Percentiles rank a stretch among this genome's conserved stretches.
Evolutionary conservation across 2,329 filamentous ascomycete genomes (phyloP).

Genomic region (Talaromyces piceae): DNA sequence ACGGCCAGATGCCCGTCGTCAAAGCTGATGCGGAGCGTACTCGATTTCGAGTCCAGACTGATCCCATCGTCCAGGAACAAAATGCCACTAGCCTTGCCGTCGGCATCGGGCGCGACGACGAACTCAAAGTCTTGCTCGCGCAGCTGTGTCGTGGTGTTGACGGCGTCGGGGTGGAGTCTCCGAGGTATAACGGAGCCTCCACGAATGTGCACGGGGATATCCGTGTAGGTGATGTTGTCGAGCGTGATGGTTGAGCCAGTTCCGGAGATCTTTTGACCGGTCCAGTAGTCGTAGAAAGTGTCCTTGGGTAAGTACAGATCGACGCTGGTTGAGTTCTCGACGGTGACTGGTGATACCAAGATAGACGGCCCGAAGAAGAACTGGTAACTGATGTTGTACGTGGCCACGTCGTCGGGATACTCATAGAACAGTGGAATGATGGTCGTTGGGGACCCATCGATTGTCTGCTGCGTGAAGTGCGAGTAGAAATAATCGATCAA

Average conservation of each 20-base stretch:
- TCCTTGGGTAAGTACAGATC: slow-evolving; percentile 52
- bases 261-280: slow-evolving; percentile 40
- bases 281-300: slow-evolving; percentile 55
- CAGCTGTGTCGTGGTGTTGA: slow-evolving; percentile 55
- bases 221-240: slow-evolving; percentile 40
- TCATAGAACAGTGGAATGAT: slow-evolving; percentile 65
- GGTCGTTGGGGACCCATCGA: slow-evolving; percentile 54
- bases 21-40: slow-evolving; percentile 53
- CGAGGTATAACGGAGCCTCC: slow-evolving; percentile 54
- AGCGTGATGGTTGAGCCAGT: slow-evolving; percentile 38
- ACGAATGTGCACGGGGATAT: slow-evolving; percentile 57
- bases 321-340: slow-evolving; percentile 47
- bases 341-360: slow-evolving; percentile 51
- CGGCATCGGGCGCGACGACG: slow-evolving; percentile 56
- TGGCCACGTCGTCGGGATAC: slow-evolving; percentile 53
- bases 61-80: slow-evolving; percentile 75
- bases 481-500: slow-evolving; percentile 78
- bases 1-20: slow-evolving; percentile 34
- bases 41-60: slow-evolving; percentile 54
- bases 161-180: slow-evolving; percentile 37
- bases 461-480: slow-evolving; percentile 53
- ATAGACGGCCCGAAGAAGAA: slow-evolving; percentile 55
- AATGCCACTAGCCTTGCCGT: slow-evolving; percentile 57
- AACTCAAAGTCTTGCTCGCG: slow-evolving; percentile 61
- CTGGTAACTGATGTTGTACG: slow-evolving; percentile 47